Percentiles rank a stretch among this genome's conserved stretches.
Evolutionary conservation across 176 grass and related monocot species (phyloP).

Genomic region (Tillandsia fasciculata): DNA sequence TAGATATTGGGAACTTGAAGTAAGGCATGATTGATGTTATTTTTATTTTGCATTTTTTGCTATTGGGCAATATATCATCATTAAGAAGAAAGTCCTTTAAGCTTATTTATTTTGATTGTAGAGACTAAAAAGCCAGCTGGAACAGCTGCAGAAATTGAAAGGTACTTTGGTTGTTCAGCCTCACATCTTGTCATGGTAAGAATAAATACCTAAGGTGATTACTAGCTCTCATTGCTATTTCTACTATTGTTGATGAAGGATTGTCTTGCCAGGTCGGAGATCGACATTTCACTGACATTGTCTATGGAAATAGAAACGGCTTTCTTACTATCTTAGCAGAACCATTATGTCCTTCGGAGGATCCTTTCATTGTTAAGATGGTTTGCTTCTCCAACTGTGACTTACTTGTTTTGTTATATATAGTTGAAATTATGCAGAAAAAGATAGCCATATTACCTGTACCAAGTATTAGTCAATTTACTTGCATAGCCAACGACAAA

Average conservation of each 20-base stretch:
- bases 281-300: conserved; percentile 86
- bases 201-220: conserved; percentile 6
- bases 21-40: too few species aligned
- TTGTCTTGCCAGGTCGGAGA: conserved; percentile 63
- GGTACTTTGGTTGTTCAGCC: conserved; percentile 76
- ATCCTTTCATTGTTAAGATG: conserved; percentile 76
- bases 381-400: conserved; percentile 16
- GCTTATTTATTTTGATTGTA: conserved; percentile 27
- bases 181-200: conserved; percentile 75
- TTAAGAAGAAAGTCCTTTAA: conserved; percentile 7
- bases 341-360: conserved; percentile 46
- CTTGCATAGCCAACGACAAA: too few species aligned
- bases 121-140: conserved; percentile 84
- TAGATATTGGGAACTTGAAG: too few species aligned
- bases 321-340: conserved; percentile 85
- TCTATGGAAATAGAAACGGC: conserved; percentile 82
- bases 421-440: not conserved
- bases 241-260: conserved; percentile 18
- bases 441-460: not conserved
- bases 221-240: not conserved
- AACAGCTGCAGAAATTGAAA: conserved; percentile 83
- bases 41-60: not conserved
- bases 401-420: not conserved
- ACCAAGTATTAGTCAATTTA: too few species aligned
- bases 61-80: not conserved